Base-by-base conservation (phyloP, 1,284 basidiomycete species). In the Fomitopsis schrenkii region DNA sequence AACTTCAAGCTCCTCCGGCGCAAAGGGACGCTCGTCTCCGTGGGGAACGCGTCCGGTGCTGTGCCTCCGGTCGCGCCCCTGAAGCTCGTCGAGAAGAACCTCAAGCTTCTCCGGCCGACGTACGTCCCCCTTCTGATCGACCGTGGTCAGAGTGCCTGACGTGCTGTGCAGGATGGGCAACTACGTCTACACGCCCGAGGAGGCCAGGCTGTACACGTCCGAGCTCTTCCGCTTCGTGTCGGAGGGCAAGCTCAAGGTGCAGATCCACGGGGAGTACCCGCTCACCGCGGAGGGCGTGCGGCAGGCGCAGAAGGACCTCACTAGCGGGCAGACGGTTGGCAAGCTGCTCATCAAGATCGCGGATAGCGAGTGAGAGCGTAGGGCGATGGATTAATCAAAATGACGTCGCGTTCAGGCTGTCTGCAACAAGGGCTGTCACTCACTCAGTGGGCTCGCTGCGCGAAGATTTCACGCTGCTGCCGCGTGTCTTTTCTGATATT, bases 31-130 rank as follows among this genome's bases (percentile, higher is more conserved):
- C 79, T 98, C 42, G 90, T 96, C n/a, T 90, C 89, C 3, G 87
- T 95, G 58, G 97, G 97, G 0, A 98, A 98, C 71, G 94, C 97
- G 0, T 95, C 93, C 8, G 96, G 95, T 1, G 78, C 89, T 9
- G 86, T 91, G 4, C 81, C 83, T 38, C 88, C 92, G 0, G 89
- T 97, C 70, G 76, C 88, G 1, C 83, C 90, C 0, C 78, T 94
- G 60, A 91, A 87, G 68, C 83, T 98, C 26, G 79, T 81, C 0
- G 80, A 87, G 64, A 99, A 97, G 80, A 96, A 96, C 68, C 72
- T 97, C 67, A 93, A 89, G 66, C 77, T 95, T 35, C 73, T 87
- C 46, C 86, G 93, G 41, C 92, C 92, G 15, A 85, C 83, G 90
- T 92, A 69, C 65, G 87, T 76, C 57, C 15, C 40, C 12, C 22